A percentile compares a stretch with the other conserved stretches of the same genome.
phyloP scores from a whole-genome alignment of 202 grass and related monocot genomes.

The Setaria italica region DNA sequence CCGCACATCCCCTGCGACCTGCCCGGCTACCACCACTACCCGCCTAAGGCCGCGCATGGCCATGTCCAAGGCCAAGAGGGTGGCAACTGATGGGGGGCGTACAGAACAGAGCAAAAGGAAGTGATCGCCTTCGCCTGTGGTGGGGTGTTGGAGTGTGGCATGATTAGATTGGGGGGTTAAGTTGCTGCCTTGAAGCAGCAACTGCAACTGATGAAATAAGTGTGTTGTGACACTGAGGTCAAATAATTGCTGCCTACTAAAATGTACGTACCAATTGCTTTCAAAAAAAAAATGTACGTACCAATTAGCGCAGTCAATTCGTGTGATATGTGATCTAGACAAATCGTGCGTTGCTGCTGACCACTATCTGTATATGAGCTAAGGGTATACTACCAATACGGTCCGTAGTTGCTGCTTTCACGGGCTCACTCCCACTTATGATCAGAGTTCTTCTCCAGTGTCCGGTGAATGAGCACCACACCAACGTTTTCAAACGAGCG shows the following conservation, averaged over 20 bases:
- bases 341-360: not conserved
- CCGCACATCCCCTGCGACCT: slow-evolving; percentile 68
- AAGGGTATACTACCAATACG: too few relatives aligned
- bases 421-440: not conserved
- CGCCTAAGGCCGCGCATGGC: not conserved
- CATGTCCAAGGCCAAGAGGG: not conserved
- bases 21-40: slow-evolving; percentile 5
- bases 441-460: too few relatives aligned
- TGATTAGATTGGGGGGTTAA: not conserved
- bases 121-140: too few relatives aligned
- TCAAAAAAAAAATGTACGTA: not conserved
- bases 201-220: too few relatives aligned
- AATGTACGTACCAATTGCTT: not conserved
- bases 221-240: not conserved
- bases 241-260: slow-evolving; percentile 21
- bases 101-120: too few relatives aligned
- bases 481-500: too few relatives aligned
- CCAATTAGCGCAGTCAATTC: not conserved
- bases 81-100: too few relatives aligned
- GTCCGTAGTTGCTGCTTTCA: too few relatives aligned
- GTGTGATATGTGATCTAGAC: not conserved
- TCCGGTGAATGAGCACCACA: too few relatives aligned
- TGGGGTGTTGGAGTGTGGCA: not conserved
- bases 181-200: too few relatives aligned
- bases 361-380: not conserved